Conservation (phyloP, 495 filamentous ascomycete genomes). For the Aspergillus saccharolyticus region DNA sequence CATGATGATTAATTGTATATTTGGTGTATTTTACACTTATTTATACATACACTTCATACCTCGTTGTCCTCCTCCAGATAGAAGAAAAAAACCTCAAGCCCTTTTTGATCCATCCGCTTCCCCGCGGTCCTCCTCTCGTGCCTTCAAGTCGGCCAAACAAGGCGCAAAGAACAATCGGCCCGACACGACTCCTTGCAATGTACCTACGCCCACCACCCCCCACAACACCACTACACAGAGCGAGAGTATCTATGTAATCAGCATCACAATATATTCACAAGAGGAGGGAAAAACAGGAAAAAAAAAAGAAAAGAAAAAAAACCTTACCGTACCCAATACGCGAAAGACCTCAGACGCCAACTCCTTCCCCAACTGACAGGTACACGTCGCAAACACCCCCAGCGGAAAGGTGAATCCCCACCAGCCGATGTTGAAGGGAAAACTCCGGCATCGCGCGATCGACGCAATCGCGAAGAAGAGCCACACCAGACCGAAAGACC, state of each 20-base stretch:
- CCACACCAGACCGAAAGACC: slow-evolving; percentile 60
- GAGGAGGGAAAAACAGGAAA: too few species aligned
- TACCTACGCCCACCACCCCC: slow-evolving; percentile 44
- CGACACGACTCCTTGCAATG: slow-evolving; percentile 36
- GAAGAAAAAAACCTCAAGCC: slow-evolving; percentile 9
- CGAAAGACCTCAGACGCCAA: slow-evolving; percentile 50
- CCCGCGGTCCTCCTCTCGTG: slow-evolving; percentile 13
- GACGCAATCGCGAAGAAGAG: slow-evolving; percentile 50
- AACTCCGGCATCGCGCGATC: slow-evolving; percentile 32
- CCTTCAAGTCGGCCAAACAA: slow-evolving; percentile 43
- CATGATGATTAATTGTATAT: too few species aligned
- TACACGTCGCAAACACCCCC: slow-evolving; percentile 50
- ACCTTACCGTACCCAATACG: slow-evolving; percentile 43
- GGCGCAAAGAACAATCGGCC: slow-evolving; percentile 49
- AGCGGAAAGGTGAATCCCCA: slow-evolving; percentile 63
- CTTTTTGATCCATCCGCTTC: slow-evolving; percentile 17
- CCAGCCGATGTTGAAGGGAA: slow-evolving; percentile 66
- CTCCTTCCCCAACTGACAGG: slow-evolving; percentile 44
- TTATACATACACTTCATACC: too few species aligned
- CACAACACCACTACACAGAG: slow-evolving; percentile 46
- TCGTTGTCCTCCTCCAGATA: not conserved
- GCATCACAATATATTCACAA: too few species aligned
- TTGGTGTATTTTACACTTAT: too few species aligned
- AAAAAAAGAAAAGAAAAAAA: not conserved
- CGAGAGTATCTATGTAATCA: slow-evolving; percentile 48